Conservation (phyloP, 805 yeast species). For the Yamadazyma insecticola region DNA sequence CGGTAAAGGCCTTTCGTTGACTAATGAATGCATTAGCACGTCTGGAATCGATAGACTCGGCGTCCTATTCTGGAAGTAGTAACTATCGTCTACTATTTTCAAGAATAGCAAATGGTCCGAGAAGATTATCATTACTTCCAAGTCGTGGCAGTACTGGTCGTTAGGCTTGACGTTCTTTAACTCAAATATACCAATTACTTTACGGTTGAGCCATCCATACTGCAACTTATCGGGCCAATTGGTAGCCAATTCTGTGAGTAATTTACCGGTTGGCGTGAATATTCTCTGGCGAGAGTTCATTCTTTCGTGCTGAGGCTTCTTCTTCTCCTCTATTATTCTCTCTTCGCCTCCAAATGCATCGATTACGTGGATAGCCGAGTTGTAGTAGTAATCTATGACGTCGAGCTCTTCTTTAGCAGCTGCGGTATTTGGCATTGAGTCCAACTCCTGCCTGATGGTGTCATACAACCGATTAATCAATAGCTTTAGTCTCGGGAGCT, state of each 20-base stretch:
- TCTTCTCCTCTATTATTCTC: constrained; percentile 18
- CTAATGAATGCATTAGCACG: constrained; percentile 82
- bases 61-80: constrained; percentile 19
- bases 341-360: constrained; percentile 70
- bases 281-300: constrained; percentile 38
- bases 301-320: constrained; percentile 26
- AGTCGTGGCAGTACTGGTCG: constrained; percentile 8
- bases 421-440: too few relatives aligned
- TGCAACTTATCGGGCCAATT: constrained; percentile 87
- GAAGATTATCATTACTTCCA: constrained; percentile 66
- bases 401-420: constrained; percentile 5
- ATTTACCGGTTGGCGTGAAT: constrained; percentile 88
- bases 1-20: constrained; percentile 75
- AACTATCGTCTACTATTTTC: constrained; percentile 43
- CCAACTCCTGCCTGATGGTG: constrained; percentile 25
- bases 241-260: constrained; percentile 75
- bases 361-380: constrained; percentile 58
- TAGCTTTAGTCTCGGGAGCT: constrained; percentile 65
- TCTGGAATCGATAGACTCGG: constrained; percentile 66
- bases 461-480: constrained; percentile 59
- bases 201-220: constrained; percentile 81
- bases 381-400: constrained; percentile 38
- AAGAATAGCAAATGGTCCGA: constrained; percentile 74
- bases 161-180: constrained; percentile 21
- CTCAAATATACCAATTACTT: constrained; percentile 74